Conservation (phyloP, 2,329 filamentous ascomycete species). For the Arthrobotrys sinensis region DNA sequence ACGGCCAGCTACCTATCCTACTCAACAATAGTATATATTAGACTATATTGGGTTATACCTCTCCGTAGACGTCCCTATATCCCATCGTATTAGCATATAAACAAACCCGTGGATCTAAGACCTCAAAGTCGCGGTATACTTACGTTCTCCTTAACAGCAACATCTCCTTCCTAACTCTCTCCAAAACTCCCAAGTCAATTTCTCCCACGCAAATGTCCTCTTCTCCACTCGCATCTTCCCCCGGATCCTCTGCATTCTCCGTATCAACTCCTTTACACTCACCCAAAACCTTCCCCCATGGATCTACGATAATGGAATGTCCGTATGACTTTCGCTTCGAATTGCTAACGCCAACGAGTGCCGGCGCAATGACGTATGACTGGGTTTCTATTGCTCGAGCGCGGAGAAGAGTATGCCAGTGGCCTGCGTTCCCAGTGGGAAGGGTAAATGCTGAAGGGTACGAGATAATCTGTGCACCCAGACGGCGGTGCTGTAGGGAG, state of each 20-base stretch:
- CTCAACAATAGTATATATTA: too few species aligned
- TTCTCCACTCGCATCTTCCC: constrained; percentile 64
- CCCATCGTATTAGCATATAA: background rate
- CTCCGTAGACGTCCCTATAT: constrained; percentile 69
- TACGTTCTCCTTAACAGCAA: constrained; percentile 73
- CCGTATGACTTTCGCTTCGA: constrained; percentile 86
- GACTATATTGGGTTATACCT: constrained; percentile 65
- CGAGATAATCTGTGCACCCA: constrained; percentile 81
- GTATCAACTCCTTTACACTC: constrained; percentile 72
- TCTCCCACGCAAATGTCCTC: constrained; percentile 73
- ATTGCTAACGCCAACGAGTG: constrained; percentile 83
- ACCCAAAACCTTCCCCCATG: constrained; percentile 84
- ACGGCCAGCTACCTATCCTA: too few species aligned
- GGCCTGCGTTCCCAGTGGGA: constrained; percentile 80
- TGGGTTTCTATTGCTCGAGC: constrained; percentile 91
- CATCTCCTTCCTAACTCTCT: constrained; percentile 72
- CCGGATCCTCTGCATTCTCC: constrained; percentile 50
- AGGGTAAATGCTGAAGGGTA: constrained; percentile 94
- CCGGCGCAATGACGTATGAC: constrained; percentile 87
- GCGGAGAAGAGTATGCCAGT: constrained; percentile 86
- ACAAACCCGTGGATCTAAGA: background rate
- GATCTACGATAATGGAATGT: constrained; percentile 85
- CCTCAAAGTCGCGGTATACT: constrained; percentile 31
- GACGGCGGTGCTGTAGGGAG: constrained; percentile 76
- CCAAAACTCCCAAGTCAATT: constrained; percentile 71